These are phyloP conservation scores for Hyphodiscus sp. DNA, from an alignment of 2,329 filamentous ascomycete genomes.

Conservation along the genomic window DNA sequence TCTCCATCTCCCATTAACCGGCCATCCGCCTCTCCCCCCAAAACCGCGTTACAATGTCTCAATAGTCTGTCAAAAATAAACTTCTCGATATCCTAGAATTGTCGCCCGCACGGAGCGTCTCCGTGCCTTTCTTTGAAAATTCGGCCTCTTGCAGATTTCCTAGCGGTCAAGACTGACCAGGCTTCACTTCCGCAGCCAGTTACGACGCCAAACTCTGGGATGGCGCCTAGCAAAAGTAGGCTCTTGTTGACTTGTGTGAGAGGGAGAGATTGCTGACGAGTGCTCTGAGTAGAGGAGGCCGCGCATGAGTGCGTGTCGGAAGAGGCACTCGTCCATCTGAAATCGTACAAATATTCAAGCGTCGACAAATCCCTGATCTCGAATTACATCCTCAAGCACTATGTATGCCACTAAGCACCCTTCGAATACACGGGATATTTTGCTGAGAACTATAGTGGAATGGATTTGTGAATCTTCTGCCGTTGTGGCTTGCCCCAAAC, in stretches of 20 bases:
- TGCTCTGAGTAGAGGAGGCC: conserved; percentile 40
- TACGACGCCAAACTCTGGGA: conserved; percentile 27
- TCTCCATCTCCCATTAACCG: neutral
- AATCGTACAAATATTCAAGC: conserved; percentile 93
- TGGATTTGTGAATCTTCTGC: conserved; percentile 83
- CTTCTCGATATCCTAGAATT: neutral
- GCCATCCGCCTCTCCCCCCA: neutral
- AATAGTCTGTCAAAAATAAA: conserved; percentile 1
- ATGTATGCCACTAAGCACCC: conserved; percentile 55
- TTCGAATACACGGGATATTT: conserved; percentile 13
- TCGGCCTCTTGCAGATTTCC: conserved; percentile 19
- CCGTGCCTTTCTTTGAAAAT: conserved; percentile 23
- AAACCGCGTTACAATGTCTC: neutral
- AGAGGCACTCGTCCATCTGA: conserved; percentile 84
- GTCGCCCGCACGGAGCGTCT: conserved; percentile 28
- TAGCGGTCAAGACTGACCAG: conserved; percentile 23
- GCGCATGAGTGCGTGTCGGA: conserved; percentile 74
- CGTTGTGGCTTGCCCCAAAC: conserved; percentile 94
- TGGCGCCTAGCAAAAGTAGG: conserved; percentile 36
- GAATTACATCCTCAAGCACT: conserved; percentile 88
- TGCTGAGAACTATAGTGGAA: conserved; percentile 68
- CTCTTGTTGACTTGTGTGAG: conserved; percentile 2
- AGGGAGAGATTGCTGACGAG: neutral
- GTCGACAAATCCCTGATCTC: conserved; percentile 95
- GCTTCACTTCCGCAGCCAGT: conserved; percentile 25